Evolutionary conservation across 495 filamentous ascomycete genomes (phyloP), one percentile per base, ranked within the genome.

Genomic region (Cetradonia linearis): DNA sequence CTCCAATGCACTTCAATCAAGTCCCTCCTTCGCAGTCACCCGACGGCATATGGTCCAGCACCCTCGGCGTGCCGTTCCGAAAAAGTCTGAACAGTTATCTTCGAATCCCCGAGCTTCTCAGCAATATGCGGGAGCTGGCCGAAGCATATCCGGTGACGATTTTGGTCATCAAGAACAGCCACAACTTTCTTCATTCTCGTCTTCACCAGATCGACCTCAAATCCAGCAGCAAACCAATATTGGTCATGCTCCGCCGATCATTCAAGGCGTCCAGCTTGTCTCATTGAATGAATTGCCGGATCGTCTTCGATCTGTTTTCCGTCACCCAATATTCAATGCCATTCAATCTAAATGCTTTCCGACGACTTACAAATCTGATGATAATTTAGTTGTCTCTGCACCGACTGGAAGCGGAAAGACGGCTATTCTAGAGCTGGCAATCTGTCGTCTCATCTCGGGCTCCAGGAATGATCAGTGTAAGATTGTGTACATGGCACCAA

Each of bases 361-460:
- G 0, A 65, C 81, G 1, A 79, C 89, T 2, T 97, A 90, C 70
- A 72, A 79, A 5, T 80, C 81, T 7, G 81, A 85, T 65, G 83
- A 94, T 69, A 98, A 97, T 62, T 72, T 96, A 10, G 89, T 97
- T 1, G 76, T 97, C 28, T 84, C 91, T 7, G 87, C 93, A 18
- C 93, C 93, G 0, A 98, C 93, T 0, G 92, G 92, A 13, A 91
- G 91, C 67, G 93, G 93, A 8, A 98, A 98, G 69, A 98, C 93
- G 9, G 88, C 81, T 1, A 79, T 97, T 25, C 79, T 97, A 50
- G 93, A 98, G 69, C 77, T 98, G 27, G 92, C 93, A 3, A 92
- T 98, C 55, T 96, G 91, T 73, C 83, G 82, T 62, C 74, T 95
- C 8, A 78, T 88, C 13, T 78, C 80, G 46, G 75, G 71, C 16